A percentile compares a stretch with the other conserved stretches of the same genome.
Conservation (phyloP, 768 basidiomycete species). For the Clavaria fumosa region DNA sequence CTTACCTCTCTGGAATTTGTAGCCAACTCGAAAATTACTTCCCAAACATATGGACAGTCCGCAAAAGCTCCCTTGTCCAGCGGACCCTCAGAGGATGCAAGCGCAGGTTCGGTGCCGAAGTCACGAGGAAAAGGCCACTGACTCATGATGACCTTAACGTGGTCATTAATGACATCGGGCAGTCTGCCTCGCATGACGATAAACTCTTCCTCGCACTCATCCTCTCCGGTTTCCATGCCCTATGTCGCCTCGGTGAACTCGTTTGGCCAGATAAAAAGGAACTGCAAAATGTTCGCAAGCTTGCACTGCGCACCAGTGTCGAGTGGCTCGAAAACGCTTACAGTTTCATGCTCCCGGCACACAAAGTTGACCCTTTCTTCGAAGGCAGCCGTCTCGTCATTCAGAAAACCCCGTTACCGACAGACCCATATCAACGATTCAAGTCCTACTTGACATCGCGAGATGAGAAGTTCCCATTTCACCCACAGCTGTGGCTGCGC, state of each 20-base stretch:
- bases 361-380: conserved; percentile 24
- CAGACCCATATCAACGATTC: conserved; percentile 11
- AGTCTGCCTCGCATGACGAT: conserved; percentile 12
- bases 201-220: conserved; percentile 17
- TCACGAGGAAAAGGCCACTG: conserved; percentile 17
- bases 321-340: background rate
- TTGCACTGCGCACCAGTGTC: conserved; percentile 12
- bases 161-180: conserved; percentile 1
- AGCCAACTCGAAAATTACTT: conserved; percentile 21
- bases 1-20: conserved; percentile 28
- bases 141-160: conserved; percentile 8
- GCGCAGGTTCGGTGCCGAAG: conserved; percentile 9
- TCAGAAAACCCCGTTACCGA: background rate
- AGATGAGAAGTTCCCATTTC: conserved; percentile 8
- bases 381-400: conserved; percentile 14
- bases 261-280: conserved; percentile 13
- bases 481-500: background rate
- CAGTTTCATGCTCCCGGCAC: conserved; percentile 18
- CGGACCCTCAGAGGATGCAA: conserved; percentile 20
- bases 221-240: conserved; percentile 17
- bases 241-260: conserved; percentile 17
- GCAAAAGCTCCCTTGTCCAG: conserved; percentile 14
- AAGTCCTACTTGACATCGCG: conserved; percentile 13
- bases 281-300: conserved; percentile 11
- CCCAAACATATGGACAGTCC: conserved; percentile 16